Percentiles rank a stretch among this genome's conserved stretches.
phyloP scores from a whole-genome alignment of 2,329 filamentous ascomycete genomes.

The Fusarium keratoplasticum region DNA sequence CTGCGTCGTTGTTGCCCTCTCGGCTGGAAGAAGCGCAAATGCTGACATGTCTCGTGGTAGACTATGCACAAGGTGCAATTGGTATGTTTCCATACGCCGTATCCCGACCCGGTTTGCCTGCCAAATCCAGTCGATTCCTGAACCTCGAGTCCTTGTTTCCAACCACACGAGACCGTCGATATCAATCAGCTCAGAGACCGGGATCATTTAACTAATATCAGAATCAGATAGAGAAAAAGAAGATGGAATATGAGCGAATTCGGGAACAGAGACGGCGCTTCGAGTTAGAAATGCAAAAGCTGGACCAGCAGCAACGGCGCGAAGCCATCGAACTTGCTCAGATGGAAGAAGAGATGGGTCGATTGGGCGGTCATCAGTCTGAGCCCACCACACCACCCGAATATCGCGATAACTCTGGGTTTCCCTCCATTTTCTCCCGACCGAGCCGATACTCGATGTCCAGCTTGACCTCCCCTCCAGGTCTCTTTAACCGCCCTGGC shows the following conservation, averaged over 20 bases:
- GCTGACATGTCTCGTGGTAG: constrained; percentile 53
- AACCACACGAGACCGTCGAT: background rate
- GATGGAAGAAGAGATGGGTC: constrained; percentile 82
- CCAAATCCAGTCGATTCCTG: constrained; percentile 1
- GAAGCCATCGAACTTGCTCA: constrained; percentile 87
- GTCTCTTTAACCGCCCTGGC: constrained; percentile 77
- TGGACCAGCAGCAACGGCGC: constrained; percentile 85
- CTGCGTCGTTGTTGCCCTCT: background rate
- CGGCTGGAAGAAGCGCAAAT: background rate
- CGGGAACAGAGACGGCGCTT: constrained; percentile 90
- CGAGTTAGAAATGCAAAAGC: constrained; percentile 90
- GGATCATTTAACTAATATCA: constrained; percentile 50
- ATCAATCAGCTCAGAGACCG: background rate
- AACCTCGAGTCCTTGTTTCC: constrained; percentile 1
- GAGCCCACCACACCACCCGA: constrained; percentile 97
- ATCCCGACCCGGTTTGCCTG: background rate
- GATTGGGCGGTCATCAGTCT: constrained; percentile 80
- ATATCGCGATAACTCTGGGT: constrained; percentile 81
- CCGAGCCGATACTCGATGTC: constrained; percentile 91
- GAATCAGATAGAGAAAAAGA: constrained; percentile 89
- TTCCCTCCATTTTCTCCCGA: constrained; percentile 83
- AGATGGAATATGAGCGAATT: constrained; percentile 90
- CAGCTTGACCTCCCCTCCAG: constrained; percentile 84
- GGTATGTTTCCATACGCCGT: constrained; percentile 63
- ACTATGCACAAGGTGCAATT: constrained; percentile 80